Evolutionary conservation across 805 yeast species (phyloP), one percentile per base, ranked within the genome.

Genomic region (Candida krabiensis): DNA sequence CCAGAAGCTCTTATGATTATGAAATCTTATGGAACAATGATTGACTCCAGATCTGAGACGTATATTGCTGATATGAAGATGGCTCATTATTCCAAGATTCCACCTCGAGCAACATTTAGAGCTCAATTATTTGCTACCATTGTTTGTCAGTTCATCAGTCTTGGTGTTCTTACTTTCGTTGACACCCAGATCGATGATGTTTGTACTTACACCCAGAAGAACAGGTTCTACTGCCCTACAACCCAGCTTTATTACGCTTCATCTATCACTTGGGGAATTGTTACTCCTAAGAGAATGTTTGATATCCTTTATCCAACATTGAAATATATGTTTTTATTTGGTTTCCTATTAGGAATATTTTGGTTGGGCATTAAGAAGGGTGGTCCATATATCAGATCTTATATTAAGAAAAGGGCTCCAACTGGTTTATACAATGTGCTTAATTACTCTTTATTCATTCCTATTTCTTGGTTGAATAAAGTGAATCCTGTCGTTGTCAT

Each of bases 251-350:
- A 72, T 8, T 77, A 73, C 53, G 79, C 71, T 25, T 76, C 86
- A 2, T 72, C 83, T 0, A 68, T 81, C 16, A 58, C 78, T 33
- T 82, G 86, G 86, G 87, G 86, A 37, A 71, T 60, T 54, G 70
- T 82, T 47, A 87, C 87, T 3, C 85, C 88, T 2, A 67, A 71
- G 25, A 70, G 78, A 45, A 76, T 77, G 30, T 80, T 81, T 53
- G 53, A 63, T 14, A 49, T 50, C 4, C 69, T 75, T 18, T 74
- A 75, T 2, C 54, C 77, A 19, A 80, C 80, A 54, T 70, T 76
- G 2, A 66, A 71, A 3, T 57, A 80, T 33, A 67, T 79, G 46
- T 79, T 75, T 71, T 76, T 83, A 46, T 80, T 83, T 14, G 89
- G 90, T 12, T 74, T 74, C 6, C 44, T 71, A 39, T 40, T 71